phyloP scores from a whole-genome alignment of 176 grass and related monocot genomes.

The Triticum aestivum region IWGSC_CS_RefSeq_v2.1 NC_057796.1:436817965-436818464 shows the following conservation, averaged over 20 bases:
- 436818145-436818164: not conserved
- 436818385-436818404: not conserved
- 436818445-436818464: not conserved
- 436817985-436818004: too few species aligned
- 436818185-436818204: not conserved
- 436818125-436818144: not conserved
- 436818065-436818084: too few species aligned
- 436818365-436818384: not conserved
- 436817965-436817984: not conserved
- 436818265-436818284: not conserved
- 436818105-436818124: not conserved
- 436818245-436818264: not conserved
- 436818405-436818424: not conserved
- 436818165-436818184: not conserved
- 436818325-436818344: not conserved
- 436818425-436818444: not conserved
- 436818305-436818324: not conserved
- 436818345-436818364: not conserved
- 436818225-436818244: not conserved
- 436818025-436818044: too few species aligned
- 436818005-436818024: too few species aligned
- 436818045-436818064: too few species aligned
- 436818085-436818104: too few species aligned
- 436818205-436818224: not conserved
- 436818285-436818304: not conserved